Percentiles rank a stretch among this genome's conserved stretches.
Evolutionary conservation across 2,329 filamentous ascomycete genomes (phyloP).

Genomic region (Colletotrichum chrysophilum): DNA sequence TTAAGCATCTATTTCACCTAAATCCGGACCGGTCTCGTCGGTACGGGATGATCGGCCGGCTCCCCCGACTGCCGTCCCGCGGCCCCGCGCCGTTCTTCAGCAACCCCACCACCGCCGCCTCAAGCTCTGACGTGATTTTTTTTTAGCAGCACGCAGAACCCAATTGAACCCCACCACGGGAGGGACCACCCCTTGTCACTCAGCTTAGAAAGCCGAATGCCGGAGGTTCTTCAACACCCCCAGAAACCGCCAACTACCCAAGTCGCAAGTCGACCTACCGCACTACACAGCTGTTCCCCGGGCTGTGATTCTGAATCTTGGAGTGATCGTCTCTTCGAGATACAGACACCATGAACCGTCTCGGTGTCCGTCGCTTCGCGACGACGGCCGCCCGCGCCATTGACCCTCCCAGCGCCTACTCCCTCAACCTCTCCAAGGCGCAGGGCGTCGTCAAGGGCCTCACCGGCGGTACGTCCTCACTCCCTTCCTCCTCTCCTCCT

Average conservation of each 20-base stretch:
- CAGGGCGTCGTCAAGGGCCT: slow-evolving; percentile 81
- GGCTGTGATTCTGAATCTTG: not conserved
- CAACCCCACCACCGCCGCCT: not conserved
- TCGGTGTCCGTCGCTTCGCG: slow-evolving; percentile 70
- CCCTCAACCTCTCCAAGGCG: slow-evolving; percentile 76
- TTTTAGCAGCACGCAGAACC: slow-evolving; percentile 3
- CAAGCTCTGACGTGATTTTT: slow-evolving; percentile 13
- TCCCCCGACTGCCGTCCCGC: not conserved
- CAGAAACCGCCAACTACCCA: not conserved
- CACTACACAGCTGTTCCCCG: not conserved
- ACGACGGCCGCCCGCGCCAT: slow-evolving; percentile 59
- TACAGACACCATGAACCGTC: slow-evolving; percentile 67
- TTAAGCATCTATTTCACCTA: not conserved
- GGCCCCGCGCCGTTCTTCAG: not conserved
- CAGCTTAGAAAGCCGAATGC: slow-evolving; percentile 19
- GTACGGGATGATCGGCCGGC: not conserved
- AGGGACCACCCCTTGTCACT: not conserved
- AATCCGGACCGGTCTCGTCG: not conserved
- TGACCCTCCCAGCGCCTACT: slow-evolving; percentile 59
- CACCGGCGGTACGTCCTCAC: slow-evolving; percentile 71
- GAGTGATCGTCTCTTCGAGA: not conserved
- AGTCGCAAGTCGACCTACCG: not conserved
- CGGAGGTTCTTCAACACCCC: slow-evolving; percentile 1
- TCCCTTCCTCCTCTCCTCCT: not conserved
- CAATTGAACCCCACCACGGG: slow-evolving; percentile 16